Evolutionary conservation across 495 filamentous ascomycete species (phyloP).

Genomic region (Penicillium manginii): DNA sequence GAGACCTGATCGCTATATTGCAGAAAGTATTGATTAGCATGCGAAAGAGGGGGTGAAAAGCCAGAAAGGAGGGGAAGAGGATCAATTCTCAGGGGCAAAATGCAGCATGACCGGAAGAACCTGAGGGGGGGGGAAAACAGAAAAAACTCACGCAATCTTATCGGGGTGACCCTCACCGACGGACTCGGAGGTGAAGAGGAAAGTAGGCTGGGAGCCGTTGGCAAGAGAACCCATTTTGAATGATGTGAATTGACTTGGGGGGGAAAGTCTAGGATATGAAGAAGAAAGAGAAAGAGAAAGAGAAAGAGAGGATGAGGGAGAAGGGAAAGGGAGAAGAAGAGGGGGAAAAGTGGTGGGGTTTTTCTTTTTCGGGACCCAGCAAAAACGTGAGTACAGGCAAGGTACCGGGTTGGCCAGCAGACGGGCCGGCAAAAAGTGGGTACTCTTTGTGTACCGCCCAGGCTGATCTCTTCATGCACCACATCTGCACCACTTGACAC

Average conservation of each 20-base stretch:
- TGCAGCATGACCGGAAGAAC: no score
- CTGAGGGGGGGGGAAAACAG: constrained; percentile 1
- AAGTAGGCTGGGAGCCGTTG: constrained; percentile 70
- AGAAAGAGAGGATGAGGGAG: constrained; percentile 19
- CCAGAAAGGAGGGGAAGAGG: background rate
- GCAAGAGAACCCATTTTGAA: constrained; percentile 63
- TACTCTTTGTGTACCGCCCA: constrained; percentile 19
- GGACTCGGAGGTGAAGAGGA: constrained; percentile 99
- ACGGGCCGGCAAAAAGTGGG: constrained; percentile 10
- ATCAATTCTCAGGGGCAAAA: no score
- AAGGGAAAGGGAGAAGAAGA: constrained; percentile 15
- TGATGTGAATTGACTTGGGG: constrained; percentile 21
- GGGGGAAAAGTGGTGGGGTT: constrained; percentile 33
- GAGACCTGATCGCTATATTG: constrained; percentile 86
- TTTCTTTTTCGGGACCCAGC: constrained; percentile 21
- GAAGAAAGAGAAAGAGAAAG: constrained; percentile 22
- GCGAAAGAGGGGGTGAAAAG: background rate
- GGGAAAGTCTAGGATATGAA: constrained; percentile 23
- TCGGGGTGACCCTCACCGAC: constrained; percentile 98
- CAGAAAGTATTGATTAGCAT: constrained; percentile 20
- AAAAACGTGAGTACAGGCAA: constrained; percentile 14
- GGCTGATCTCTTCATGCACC: background rate
- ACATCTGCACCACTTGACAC: background rate
- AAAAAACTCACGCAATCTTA: constrained; percentile 78
- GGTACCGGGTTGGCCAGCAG: constrained; percentile 12